Conservation (phyloP, 2,329 filamentous ascomycete genomes). For the Exophiala lecanii-corni region DNA sequence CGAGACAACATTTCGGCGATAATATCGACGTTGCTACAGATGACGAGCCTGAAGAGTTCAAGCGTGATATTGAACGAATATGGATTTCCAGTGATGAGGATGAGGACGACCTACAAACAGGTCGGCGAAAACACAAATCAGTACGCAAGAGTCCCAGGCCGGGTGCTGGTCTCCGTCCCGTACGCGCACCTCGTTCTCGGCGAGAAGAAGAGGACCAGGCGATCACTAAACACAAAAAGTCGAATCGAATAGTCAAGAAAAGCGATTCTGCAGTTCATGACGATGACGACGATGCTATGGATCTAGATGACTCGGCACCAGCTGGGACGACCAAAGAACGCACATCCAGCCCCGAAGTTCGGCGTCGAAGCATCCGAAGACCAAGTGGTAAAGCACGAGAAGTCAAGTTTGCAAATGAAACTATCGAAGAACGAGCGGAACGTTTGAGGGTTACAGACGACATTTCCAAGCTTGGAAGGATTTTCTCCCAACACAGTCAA, state of each 20-base stretch:
- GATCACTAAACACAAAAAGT: conserved; percentile 2
- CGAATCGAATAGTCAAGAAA: conserved; percentile 4
- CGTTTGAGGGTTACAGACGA: conserved; percentile 29
- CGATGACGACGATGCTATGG: conserved; percentile 20
- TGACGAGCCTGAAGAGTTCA: conserved; percentile 45
- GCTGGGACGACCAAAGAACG: conserved; percentile 27
- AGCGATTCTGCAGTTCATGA: conserved; percentile 11
- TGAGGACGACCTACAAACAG: conserved; percentile 31
- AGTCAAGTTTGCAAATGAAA: conserved; percentile 17
- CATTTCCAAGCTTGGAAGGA: conserved; percentile 18
- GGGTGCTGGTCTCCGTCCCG: conserved; percentile 28
- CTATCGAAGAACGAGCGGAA: conserved; percentile 26
- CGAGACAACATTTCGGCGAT: conserved; percentile 2
- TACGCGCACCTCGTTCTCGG: conserved; percentile 14
- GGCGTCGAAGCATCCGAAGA: conserved; percentile 38
- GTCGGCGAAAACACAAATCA: conserved; percentile 45
- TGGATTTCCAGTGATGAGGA: conserved; percentile 51
- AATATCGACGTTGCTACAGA: conserved; percentile 45
- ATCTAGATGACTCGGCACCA: conserved; percentile 27
- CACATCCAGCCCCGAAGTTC: conserved; percentile 37
- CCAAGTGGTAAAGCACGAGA: conserved; percentile 21
- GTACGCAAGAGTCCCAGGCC: conserved; percentile 37
- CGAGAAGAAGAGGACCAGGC: conserved; percentile 12
- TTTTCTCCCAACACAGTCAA: conserved; percentile 6
- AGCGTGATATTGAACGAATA: conserved; percentile 51